A percentile compares a stretch with the other conserved stretches of the same genome.
Conservation (phyloP, 2,329 filamentous ascomycete species). For the Monilinia laxa region DNA sequence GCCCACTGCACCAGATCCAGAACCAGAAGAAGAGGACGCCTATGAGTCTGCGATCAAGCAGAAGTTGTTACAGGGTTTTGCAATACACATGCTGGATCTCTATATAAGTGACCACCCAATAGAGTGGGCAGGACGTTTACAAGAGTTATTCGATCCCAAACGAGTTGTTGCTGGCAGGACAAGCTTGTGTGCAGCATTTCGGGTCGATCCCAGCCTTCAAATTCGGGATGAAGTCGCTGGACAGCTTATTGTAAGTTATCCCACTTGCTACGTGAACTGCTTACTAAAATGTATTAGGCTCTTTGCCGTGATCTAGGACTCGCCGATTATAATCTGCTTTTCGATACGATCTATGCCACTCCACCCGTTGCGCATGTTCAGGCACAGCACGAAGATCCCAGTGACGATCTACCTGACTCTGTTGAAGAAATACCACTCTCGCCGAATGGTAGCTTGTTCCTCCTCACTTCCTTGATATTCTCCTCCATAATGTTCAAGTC, state of each 20-base stretch:
- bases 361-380: conserved; percentile 38
- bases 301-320: conserved; percentile 60
- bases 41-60: conserved; percentile 62
- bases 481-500: conserved; percentile 61
- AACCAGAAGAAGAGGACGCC: conserved; percentile 54
- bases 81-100: conserved; percentile 74
- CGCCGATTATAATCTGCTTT: conserved; percentile 45
- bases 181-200: conserved; percentile 64
- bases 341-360: conserved; percentile 48
- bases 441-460: conserved; percentile 56
- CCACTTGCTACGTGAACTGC: conserved; percentile 20
- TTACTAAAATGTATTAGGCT: conserved; percentile 32
- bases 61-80: conserved; percentile 69
- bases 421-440: conserved; percentile 57
- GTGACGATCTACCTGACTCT: conserved; percentile 49
- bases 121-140: conserved; percentile 62
- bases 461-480: conserved; percentile 63
- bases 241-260: conserved; percentile 61
- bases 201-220: conserved; percentile 60
- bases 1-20: conserved; percentile 59
- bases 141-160: conserved; percentile 67
- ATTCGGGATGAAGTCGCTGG: conserved; percentile 67
- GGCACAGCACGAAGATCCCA: conserved; percentile 43
- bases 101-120: conserved; percentile 64
- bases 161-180: conserved; percentile 60